These are phyloP conservation scores for Hymenochaete sp. DNA, from an alignment of 1,284 basidiomycete species.

Conservation along the genomic window DNA sequence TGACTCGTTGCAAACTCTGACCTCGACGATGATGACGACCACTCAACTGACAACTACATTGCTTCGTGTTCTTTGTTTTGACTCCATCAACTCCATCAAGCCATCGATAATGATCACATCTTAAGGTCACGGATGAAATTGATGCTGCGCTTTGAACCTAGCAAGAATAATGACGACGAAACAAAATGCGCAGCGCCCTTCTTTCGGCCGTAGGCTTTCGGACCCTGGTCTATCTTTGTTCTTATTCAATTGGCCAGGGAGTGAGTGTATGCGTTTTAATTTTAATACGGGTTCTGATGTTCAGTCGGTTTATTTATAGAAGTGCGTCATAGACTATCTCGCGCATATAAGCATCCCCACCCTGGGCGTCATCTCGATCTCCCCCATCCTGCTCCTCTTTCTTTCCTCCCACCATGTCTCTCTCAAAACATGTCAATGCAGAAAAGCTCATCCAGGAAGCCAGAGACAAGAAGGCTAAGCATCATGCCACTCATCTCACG, in stretches of 20 bases:
- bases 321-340: neutral
- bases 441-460: conserved; percentile 50
- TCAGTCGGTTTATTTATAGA: neutral
- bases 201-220: too few species aligned
- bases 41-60: too few species aligned
- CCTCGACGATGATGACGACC: too few species aligned
- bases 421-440: conserved; percentile 58
- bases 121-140: too few species aligned
- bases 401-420: conserved; percentile 32
- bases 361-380: neutral
- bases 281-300: neutral
- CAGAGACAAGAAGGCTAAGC: conserved; percentile 31
- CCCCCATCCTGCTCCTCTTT: conserved; percentile 19
- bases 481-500: conserved; percentile 31
- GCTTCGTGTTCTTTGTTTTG: too few species aligned
- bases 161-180: too few species aligned
- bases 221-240: too few species aligned
- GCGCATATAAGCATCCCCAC: conserved; percentile 10
- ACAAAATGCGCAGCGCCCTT: too few species aligned
- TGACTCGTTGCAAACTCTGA: neutral
- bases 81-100: too few species aligned
- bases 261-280: neutral
- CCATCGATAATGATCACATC: too few species aligned
- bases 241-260: neutral
- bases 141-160: too few species aligned